Evolutionary conservation across 2,329 filamentous ascomycete species (phyloP).

Genomic region (Dactylonectria macrodidyma): DNA sequence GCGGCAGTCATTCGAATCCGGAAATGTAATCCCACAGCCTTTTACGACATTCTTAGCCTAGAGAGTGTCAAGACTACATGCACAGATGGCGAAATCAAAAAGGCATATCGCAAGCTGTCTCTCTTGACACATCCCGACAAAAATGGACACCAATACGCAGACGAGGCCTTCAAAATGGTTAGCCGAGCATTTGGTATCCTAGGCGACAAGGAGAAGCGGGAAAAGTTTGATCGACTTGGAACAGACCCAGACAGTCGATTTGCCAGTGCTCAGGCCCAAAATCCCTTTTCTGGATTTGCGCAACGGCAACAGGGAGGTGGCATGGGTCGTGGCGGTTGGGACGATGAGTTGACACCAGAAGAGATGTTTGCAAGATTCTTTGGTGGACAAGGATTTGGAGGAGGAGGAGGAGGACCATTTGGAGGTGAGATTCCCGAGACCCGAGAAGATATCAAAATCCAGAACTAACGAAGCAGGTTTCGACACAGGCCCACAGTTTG

Average conservation of each 20-base stretch:
- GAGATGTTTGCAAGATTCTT: conserved; percentile 99
- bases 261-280: conserved; percentile 71
- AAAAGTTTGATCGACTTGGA: conserved; percentile 89
- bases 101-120: conserved; percentile 95
- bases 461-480: conserved; percentile 64
- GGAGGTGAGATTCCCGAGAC: conserved; percentile 53
- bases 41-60: conserved; percentile 93
- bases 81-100: conserved; percentile 92
- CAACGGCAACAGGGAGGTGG: conserved; percentile 59
- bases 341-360: conserved; percentile 95
- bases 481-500: conserved; percentile 87
- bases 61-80: conserved; percentile 74
- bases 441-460: neutral
- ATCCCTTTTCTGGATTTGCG: conserved; percentile 76
- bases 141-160: conserved; percentile 94
- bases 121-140: conserved; percentile 98
- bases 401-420: conserved; percentile 57
- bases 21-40: conserved; percentile 86
- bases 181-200: conserved; percentile 93
- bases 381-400: conserved; percentile 80
- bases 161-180: conserved; percentile 99
- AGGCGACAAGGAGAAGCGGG: conserved; percentile 89
- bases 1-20: conserved; percentile 91
- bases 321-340: conserved; percentile 72
- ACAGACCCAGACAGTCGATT: conserved; percentile 94